Conservation (phyloP, 768 basidiomycete species). For the Hysterangium stoloniferum region DNA sequence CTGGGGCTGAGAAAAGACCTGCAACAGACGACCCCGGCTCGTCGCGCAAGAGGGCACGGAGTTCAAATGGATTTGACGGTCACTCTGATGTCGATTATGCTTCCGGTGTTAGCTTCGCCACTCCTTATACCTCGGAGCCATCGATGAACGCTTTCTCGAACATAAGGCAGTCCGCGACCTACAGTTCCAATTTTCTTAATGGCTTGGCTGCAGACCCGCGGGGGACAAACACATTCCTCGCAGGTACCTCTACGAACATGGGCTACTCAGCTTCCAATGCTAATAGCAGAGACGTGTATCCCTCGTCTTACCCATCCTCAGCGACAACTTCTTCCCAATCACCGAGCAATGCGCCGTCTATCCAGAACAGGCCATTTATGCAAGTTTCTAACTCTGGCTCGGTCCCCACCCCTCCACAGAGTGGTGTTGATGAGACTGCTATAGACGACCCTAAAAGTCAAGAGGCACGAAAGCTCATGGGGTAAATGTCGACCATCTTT, state of each 20-base stretch:
- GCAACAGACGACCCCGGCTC: conserved; percentile 20
- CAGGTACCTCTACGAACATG: neutral
- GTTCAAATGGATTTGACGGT: neutral
- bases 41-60: conserved; percentile 20
- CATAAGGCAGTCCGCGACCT: neutral
- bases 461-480: conserved; percentile 78
- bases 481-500: conserved; percentile 35
- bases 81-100: neutral
- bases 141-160: neutral
- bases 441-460: conserved; percentile 65
- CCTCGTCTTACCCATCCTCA: neutral
- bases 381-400: neutral
- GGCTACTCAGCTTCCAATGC: neutral
- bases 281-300: neutral
- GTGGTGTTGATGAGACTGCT: conserved; percentile 43
- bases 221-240: neutral
- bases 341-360: conserved; percentile 16
- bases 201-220: neutral
- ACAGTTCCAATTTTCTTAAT: neutral
- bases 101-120: neutral
- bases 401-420: neutral
- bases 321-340: conserved; percentile 26
- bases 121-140: neutral
- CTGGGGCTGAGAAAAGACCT: neutral
- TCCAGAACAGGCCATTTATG: neutral